Conservation (phyloP, 371 early-diverging fungal genomes). For the Mortierella sp. region DNA sequence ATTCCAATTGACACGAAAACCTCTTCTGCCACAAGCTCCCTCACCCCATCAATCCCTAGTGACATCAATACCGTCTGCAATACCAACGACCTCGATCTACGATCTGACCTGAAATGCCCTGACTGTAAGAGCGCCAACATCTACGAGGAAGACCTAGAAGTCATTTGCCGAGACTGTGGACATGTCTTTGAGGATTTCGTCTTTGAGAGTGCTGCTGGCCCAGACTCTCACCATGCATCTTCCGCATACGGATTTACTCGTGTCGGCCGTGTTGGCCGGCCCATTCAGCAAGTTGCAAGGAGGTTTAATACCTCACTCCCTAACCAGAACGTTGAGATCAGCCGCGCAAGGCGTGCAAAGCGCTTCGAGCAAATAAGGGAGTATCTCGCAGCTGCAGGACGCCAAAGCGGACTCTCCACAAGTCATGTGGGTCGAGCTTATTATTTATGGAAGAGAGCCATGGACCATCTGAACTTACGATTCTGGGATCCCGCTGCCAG, state of each 20-base stretch:
- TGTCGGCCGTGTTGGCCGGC: slow-evolving; percentile 1
- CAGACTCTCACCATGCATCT: neutral
- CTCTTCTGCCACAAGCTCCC: neutral
- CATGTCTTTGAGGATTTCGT: slow-evolving; percentile 12
- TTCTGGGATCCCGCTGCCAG: slow-evolving; percentile 8
- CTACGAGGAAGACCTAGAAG: neutral
- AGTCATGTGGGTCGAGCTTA: slow-evolving; percentile 3
- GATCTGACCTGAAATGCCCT: slow-evolving; percentile 16
- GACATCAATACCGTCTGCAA: neutral
- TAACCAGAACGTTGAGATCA: neutral
- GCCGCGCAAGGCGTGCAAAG: neutral
- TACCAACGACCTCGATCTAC: neutral
- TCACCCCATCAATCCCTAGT: neutral
- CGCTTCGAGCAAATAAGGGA: neutral
- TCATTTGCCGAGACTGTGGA: slow-evolving; percentile 20
- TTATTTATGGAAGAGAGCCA: slow-evolving; percentile 12
- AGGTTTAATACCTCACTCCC: neutral
- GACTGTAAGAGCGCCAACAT: slow-evolving; percentile 5
- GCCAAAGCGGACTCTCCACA: neutral
- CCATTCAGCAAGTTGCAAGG: neutral
- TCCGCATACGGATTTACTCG: slow-evolving; percentile 1
- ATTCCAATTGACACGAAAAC: neutral
- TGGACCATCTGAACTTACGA: neutral
- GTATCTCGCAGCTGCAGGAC: neutral
- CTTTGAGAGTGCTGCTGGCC: neutral